Evolutionary conservation across 2,329 filamentous ascomycete species (phyloP), one percentile per base, ranked within the genome.

Genomic region (Bimuria novae-zelandiae): DNA sequence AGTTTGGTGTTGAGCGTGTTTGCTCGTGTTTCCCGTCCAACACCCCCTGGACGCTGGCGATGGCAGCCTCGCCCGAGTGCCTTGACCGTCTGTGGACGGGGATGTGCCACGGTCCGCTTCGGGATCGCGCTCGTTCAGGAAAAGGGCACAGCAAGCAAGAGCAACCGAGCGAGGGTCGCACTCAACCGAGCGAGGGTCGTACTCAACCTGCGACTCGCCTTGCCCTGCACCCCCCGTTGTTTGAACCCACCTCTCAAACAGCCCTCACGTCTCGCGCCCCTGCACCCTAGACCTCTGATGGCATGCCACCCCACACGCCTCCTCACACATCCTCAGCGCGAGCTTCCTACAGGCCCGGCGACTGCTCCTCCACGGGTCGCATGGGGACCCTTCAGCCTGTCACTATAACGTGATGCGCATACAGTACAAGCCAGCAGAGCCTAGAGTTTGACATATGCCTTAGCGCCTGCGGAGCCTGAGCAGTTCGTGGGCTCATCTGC

Each of bases 221-320:
- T n/a, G n/a, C 14, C n/a, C 33, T n/a, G 33, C 33, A 7, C n/a
- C 19, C 10, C 32, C n/a, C 23, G 4, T 47, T 32, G 39, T 37
- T 37, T 33, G 44, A 47, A 47, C 33, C 33, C 44, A 37, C 44
- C 44, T n/a, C 42, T 47, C 44, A 47, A 37, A 47, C 44, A 47
- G n/a, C 8, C 44, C 32, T 14, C 10, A 8, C 16, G 43, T 46
- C 43, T 36, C 43, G 22, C 30, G 25, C 43, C 43, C 43, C 43
- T 23, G 43, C 29, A 10, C 37, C 22, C 42, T 21, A 25, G 30
- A 10, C n/a, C 42, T 2, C 43, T 46, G 43, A 46, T 32, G 43
- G 30, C 43, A 46, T 46, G 43, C 12, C 42, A n/a, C n/a, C n/a
- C n/a, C n/a, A n/a, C n/a, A n/a, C n/a, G n/a, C 25, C 25, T 6